Evolutionary conservation across 2,329 filamentous ascomycete genomes (phyloP), one percentile per base, ranked within the genome.

Genomic region (Colletotrichum sp.): DNA sequence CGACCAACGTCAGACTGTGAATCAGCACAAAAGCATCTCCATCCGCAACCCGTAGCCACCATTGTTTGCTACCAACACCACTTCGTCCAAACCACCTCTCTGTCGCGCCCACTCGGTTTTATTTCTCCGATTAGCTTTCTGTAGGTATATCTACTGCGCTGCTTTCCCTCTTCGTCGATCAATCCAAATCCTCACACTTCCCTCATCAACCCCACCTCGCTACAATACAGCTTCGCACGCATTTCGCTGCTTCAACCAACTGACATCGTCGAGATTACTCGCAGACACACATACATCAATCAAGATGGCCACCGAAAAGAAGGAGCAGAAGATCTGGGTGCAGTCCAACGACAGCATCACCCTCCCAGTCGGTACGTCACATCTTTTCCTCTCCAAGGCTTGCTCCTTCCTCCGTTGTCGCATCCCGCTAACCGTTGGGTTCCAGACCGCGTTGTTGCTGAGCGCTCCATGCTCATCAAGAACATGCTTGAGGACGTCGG

Each of bases 401-500:
- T 25, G 59, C 34, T 29, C 57, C 57, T 29, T 49, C 57, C 36
- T 29, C 34, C 44, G 6, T 25, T n/a, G 63, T 64, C 57, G 30
- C 62, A 32, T 30, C 8, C 30, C n/a, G 57, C 70, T 76, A 55
- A 76, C 44, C 12, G 19, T 27, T 76, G 30, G 66, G 77, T 95
- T 49, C 32, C n/a, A 76, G 96, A 98, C 79, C 95, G 95, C 79
- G 89, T 92, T 49, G 95, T 99, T 77, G 95, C 95, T 57, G 95
- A 98, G 89, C 95, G 96, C 79, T 98, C 95, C 5, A 92, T 98
- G 82, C 90, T 99, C 69, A 98, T 99, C 89, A 98, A 98, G 92
- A 98, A 99, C 90, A 94, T 99, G 94, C 91, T 99, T 62, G 96
- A 98, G 83, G 97, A 99, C 88, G 88, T 99, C 64, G 96, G 95